A percentile compares a stretch with the other conserved stretches of the same genome.
These are phyloP conservation scores for Asparagopsis taxiformis DNA, from an alignment of 31 red algal species.

Conservation along the genomic window DNA sequence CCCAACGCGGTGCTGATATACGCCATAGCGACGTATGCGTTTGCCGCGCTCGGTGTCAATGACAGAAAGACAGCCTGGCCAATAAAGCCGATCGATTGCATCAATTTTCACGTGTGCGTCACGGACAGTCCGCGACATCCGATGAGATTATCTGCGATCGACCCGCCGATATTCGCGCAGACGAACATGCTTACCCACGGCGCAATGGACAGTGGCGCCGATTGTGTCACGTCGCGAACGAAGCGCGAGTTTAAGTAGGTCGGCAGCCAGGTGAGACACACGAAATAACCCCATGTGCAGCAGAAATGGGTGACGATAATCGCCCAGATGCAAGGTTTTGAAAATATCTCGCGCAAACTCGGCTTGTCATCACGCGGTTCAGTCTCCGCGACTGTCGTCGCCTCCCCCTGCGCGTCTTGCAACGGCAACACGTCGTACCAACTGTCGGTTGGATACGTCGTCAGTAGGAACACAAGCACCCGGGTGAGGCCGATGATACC, in stretches of 20 bases:
- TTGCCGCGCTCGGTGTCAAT: constrained; percentile 24
- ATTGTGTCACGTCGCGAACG: constrained; percentile 62
- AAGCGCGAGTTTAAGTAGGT: constrained; percentile 87
- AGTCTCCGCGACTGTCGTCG: neutral
- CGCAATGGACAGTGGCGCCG: constrained; percentile 58
- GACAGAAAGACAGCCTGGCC: constrained; percentile 81
- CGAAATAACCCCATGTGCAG: constrained; percentile 95
- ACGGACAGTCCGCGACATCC: constrained; percentile 28
- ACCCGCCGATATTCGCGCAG: constrained; percentile 72
- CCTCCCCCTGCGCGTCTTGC: neutral
- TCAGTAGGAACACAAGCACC: constrained; percentile 26
- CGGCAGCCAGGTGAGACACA: constrained; percentile 88
- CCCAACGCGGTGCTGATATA: constrained; percentile 72
- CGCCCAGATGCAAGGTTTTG: constrained; percentile 55
- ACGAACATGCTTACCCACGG: constrained; percentile 93
- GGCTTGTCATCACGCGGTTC: neutral
- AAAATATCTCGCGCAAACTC: constrained; percentile 20
- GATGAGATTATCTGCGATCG: constrained; percentile 66
- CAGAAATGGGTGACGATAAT: constrained; percentile 87
- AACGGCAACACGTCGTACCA: too few relatives aligned
- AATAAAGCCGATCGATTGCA: constrained; percentile 91
- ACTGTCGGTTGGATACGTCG: neutral
- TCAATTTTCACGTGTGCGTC: constrained; percentile 75
- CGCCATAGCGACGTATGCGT: constrained; percentile 35
- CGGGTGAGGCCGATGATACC: constrained; percentile 62